phyloP scores from a whole-genome alignment of 805 yeast species.

The Starmerella potacharoeniae region DNA sequence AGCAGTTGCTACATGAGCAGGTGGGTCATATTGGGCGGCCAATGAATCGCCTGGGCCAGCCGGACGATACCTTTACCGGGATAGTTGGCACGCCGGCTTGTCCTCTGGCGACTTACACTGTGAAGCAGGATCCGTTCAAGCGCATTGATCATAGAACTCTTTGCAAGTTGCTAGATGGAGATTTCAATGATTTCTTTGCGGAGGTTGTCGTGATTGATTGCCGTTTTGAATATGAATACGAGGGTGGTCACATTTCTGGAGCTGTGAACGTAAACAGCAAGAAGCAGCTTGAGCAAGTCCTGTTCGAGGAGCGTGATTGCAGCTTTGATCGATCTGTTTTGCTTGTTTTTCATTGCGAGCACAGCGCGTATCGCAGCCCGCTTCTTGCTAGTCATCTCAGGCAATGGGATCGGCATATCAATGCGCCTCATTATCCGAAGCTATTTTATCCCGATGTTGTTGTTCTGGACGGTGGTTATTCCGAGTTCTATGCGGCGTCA shows the following conservation, averaged over 20 bases:
- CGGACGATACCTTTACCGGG: slow-evolving; percentile 14
- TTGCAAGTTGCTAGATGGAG: slow-evolving; percentile 47
- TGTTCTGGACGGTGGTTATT: slow-evolving; percentile 85
- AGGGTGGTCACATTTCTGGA: slow-evolving; percentile 83
- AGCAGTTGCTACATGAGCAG: slow-evolving; percentile 35
- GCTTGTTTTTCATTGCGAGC: slow-evolving; percentile 87
- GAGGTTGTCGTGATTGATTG: slow-evolving; percentile 65
- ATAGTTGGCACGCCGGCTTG: slow-evolving; percentile 21
- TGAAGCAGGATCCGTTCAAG: slow-evolving; percentile 53
- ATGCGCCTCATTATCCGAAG: slow-evolving; percentile 66
- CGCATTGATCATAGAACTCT: slow-evolving; percentile 52
- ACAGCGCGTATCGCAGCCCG: slow-evolving; percentile 89
- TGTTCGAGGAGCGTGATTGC: slow-evolving; percentile 28
- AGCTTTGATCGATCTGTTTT: slow-evolving; percentile 33
- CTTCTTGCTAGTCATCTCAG: slow-evolving; percentile 78
- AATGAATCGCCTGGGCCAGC: not conserved
- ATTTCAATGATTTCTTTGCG: slow-evolving; percentile 42
- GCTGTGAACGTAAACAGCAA: slow-evolving; percentile 70
- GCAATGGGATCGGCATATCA: slow-evolving; percentile 65
- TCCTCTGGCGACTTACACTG: slow-evolving; percentile 34
- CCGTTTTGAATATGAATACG: slow-evolving; percentile 81
- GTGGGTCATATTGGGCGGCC: slow-evolving; percentile 20
- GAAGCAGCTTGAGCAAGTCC: slow-evolving; percentile 49
- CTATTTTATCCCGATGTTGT: slow-evolving; percentile 81
- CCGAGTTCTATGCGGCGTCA: slow-evolving; percentile 53